Evolutionary conservation across 1,139 yeast species (phyloP).

Genomic region (Yamadazyma membranifaciens): DNA sequence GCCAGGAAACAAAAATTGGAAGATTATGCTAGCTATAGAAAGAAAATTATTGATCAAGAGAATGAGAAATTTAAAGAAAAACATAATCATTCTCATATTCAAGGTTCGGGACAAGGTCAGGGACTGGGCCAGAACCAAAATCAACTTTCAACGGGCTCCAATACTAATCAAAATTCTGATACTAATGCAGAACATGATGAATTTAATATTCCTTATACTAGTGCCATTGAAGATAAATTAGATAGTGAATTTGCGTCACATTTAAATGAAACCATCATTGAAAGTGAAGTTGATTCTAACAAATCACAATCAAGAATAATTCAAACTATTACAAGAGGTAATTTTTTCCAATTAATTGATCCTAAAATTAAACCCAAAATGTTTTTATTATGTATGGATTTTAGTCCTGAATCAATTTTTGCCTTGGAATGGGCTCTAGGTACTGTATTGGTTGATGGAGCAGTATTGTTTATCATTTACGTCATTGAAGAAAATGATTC

Average conservation of each 20-base stretch:
- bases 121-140: neutral
- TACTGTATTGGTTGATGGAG: slow-evolving; percentile 79
- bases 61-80: slow-evolving; percentile 24
- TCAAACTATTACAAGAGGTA: slow-evolving; percentile 71
- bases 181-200: slow-evolving; percentile 11
- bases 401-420: slow-evolving; percentile 80
- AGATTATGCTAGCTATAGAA: slow-evolving; percentile 49
- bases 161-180: neutral
- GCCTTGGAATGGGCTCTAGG: slow-evolving; percentile 93
- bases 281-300: slow-evolving; percentile 64
- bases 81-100: slow-evolving; percentile 1
- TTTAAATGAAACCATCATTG: slow-evolving; percentile 56
- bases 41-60: slow-evolving; percentile 48
- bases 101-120: neutral
- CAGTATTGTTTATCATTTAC: slow-evolving; percentile 76
- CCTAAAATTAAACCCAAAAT: slow-evolving; percentile 60
- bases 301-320: slow-evolving; percentile 54
- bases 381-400: slow-evolving; percentile 75
- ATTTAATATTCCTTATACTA: slow-evolving; percentile 63
- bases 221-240: slow-evolving; percentile 66
- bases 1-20: slow-evolving; percentile 45
- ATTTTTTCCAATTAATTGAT: slow-evolving; percentile 54
- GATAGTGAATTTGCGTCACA: slow-evolving; percentile 64
- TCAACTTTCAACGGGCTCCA: neutral
- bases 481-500: slow-evolving; percentile 69